These are phyloP conservation scores for Monosporascus sp. DNA, from an alignment of 2,329 filamentous ascomycete genomes.

Conservation along the genomic window DNA sequence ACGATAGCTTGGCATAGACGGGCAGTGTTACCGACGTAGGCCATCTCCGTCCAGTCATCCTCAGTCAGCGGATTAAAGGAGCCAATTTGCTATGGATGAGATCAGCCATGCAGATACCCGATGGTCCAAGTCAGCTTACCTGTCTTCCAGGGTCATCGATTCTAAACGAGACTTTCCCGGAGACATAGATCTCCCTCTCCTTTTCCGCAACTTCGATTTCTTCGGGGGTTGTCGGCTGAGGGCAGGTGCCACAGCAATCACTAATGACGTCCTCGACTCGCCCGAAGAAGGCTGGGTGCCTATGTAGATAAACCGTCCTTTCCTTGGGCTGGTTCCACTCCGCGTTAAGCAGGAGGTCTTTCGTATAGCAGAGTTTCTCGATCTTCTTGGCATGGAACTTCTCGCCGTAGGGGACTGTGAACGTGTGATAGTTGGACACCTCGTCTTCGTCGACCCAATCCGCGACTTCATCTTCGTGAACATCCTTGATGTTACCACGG, in stretches of 20 bases:
- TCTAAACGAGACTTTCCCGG: constrained; percentile 67
- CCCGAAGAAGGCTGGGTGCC: constrained; percentile 83
- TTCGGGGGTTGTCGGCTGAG: constrained; percentile 61
- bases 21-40: constrained; percentile 76
- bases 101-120: constrained; percentile 6
- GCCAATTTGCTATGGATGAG: constrained; percentile 41
- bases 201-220: constrained; percentile 67
- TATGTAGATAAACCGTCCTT: constrained; percentile 71
- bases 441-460: constrained; percentile 78
- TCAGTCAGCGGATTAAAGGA: constrained; percentile 77
- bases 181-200: constrained; percentile 71
- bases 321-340: constrained; percentile 80
- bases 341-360: constrained; percentile 76
- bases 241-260: constrained; percentile 80
- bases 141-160: constrained; percentile 80
- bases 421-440: constrained; percentile 73
- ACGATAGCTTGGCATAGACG: constrained; percentile 77
- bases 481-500: constrained; percentile 69
- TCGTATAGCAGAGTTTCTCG: constrained; percentile 75
- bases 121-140: constrained; percentile 22
- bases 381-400: constrained; percentile 64
- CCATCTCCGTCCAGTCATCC: constrained; percentile 87
- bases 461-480: constrained; percentile 72
- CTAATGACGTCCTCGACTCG: constrained; percentile 66
- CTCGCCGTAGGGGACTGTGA: constrained; percentile 63